phyloP scores from a whole-genome alignment of 1,284 basidiomycete genomes.

The Schizophyllum commune region DNA sequence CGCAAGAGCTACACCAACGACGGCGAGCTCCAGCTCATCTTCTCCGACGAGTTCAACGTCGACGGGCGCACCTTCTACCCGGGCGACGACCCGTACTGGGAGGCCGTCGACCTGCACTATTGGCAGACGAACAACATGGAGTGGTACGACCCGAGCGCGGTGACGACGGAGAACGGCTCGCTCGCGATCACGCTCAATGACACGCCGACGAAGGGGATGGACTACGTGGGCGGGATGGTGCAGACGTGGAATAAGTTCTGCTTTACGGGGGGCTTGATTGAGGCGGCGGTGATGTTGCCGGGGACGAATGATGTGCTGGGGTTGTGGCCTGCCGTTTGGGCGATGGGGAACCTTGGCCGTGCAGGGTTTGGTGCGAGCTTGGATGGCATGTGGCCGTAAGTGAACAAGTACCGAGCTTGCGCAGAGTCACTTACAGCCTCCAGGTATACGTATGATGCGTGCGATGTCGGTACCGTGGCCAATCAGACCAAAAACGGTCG shows the following conservation, averaged over 20 bases:
- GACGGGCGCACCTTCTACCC: conserved; percentile 75
- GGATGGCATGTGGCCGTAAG: conserved; percentile 37
- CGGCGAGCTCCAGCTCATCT: conserved; percentile 60
- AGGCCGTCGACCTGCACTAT: conserved; percentile 37
- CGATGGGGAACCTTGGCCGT: conserved; percentile 60
- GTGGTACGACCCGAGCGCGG: conserved; percentile 27
- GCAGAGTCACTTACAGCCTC: too few relatives aligned
- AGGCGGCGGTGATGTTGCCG: conserved; percentile 45
- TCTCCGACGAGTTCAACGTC: conserved; percentile 85
- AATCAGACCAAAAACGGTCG: conserved; percentile 34
- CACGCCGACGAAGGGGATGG: conserved; percentile 46
- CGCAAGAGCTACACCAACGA: conserved; percentile 51
- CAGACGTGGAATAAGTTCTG: conserved; percentile 67
- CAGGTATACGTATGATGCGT: conserved; percentile 35
- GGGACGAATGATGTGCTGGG: conserved; percentile 42
- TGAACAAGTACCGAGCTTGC: too few relatives aligned
- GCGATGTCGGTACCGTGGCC: conserved; percentile 47
- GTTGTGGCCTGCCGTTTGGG: conserved; percentile 57
- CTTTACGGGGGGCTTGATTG: conserved; percentile 44
- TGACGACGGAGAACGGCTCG: conserved; percentile 57
- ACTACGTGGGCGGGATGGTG: conserved; percentile 48
- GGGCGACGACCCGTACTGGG: conserved; percentile 63
- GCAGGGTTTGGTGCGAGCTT: conserved; percentile 41
- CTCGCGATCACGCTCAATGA: conserved; percentile 62
- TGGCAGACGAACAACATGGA: conserved; percentile 47